Evolutionary conservation across 305 asterid genomes (phyloP).

Genomic region (Solanum hybrid): DNA sequence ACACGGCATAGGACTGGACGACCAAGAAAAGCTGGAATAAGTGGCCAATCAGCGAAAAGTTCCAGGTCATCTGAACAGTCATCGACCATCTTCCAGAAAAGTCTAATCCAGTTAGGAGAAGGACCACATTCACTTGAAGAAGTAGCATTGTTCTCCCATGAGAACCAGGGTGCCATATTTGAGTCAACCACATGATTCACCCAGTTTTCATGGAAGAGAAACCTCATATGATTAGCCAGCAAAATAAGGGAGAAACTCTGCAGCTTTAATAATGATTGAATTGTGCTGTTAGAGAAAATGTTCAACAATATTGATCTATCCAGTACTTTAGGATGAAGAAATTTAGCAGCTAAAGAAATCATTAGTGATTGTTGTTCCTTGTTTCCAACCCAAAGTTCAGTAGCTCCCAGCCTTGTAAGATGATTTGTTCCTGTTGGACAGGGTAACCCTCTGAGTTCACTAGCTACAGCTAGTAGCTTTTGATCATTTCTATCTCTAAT

Average conservation of each 20-base stretch:
- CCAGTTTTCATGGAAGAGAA: slow-evolving; percentile 76
- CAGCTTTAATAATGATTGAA: slow-evolving; percentile 59
- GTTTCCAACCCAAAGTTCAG: slow-evolving; percentile 81
- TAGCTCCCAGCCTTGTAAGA: slow-evolving; percentile 52
- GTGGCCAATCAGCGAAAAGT: slow-evolving; percentile 93
- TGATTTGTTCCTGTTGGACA: slow-evolving; percentile 75
- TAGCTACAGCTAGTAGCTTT: slow-evolving; percentile 37
- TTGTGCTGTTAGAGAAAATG: slow-evolving; percentile 49
- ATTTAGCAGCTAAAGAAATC: slow-evolving; percentile 61
- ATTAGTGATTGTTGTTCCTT: slow-evolving; percentile 64
- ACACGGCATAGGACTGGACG: slow-evolving; percentile 89
- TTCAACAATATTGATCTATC: slow-evolving; percentile 59
- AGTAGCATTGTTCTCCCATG: slow-evolving; percentile 70
- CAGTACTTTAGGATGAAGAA: slow-evolving; percentile 73
- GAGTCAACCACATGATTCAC: slow-evolving; percentile 55
- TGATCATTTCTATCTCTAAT: slow-evolving; percentile 33
- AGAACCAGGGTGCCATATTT: slow-evolving; percentile 83
- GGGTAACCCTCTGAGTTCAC: slow-evolving; percentile 80
- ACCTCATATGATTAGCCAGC: slow-evolving; percentile 68
- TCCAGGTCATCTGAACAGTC: slow-evolving; percentile 58
- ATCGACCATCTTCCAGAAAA: slow-evolving; percentile 74
- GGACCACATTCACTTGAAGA: slow-evolving; percentile 66
- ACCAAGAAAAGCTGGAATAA: slow-evolving; percentile 94
- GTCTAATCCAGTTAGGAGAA: slow-evolving; percentile 79
- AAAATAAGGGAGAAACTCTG: slow-evolving; percentile 61